Percentiles rank a stretch among this genome's conserved stretches.
Evolutionary conservation across 129 eudicot genomes (phyloP).

Genomic region (Centella asiatica): DNA sequence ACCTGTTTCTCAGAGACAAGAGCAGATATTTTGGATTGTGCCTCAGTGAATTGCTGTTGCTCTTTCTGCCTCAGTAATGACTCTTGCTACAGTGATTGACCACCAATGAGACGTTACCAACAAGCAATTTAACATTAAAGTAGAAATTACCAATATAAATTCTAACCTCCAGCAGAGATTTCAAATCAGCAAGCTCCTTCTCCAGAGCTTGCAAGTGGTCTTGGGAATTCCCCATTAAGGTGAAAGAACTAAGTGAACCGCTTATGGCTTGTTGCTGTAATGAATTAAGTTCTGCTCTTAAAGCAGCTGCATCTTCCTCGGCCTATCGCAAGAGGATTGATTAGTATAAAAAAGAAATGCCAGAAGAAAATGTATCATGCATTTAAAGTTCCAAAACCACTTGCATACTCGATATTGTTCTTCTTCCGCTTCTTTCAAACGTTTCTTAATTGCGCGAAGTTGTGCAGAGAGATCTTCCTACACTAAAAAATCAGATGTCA

Average conservation of each 20-base stretch:
- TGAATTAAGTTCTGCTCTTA: constrained; percentile 79
- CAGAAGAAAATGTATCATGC: background rate
- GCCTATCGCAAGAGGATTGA: constrained; percentile 44
- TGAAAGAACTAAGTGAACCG: constrained; percentile 30
- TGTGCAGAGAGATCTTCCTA: constrained; percentile 94
- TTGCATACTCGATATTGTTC: constrained; percentile 80
- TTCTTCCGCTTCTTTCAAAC: constrained; percentile 92
- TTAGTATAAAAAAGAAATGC: no score
- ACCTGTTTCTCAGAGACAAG: constrained; percentile 65
- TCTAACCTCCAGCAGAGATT: constrained; percentile 69
- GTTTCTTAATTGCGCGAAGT: constrained; percentile 82
- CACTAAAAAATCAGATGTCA: constrained; percentile 24
- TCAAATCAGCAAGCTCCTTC: constrained; percentile 65
- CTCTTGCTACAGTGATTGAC: constrained; percentile 42
- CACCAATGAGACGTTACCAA: background rate
- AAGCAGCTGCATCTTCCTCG: constrained; percentile 89
- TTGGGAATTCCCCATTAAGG: constrained; percentile 53
- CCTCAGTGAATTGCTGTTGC: constrained; percentile 61
- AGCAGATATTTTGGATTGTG: constrained; percentile 50
- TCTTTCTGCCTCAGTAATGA: constrained; percentile 77
- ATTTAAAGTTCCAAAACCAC: background rate
- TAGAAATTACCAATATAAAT: constrained; percentile 2
- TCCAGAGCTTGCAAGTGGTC: constrained; percentile 71
- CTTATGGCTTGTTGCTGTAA: constrained; percentile 78
- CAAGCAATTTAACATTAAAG: background rate